Conservation (phyloP, 1,284 basidiomycete species). For the Ustilago tritici region DNA sequence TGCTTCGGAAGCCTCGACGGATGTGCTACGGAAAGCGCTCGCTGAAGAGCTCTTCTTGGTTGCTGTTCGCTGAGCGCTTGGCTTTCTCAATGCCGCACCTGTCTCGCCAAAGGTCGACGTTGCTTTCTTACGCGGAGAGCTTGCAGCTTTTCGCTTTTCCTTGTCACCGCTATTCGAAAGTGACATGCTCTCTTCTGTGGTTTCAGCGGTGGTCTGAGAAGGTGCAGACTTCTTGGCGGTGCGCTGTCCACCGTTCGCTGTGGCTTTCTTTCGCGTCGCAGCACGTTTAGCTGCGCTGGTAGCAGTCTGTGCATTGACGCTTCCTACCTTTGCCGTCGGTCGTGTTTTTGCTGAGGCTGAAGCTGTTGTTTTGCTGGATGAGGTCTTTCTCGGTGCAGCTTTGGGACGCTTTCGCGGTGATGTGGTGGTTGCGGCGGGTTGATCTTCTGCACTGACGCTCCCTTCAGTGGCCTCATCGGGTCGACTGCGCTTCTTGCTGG, state of each 20-base stretch:
- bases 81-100: not conserved
- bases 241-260: not conserved
- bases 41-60: constrained; percentile 11
- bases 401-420: constrained; percentile 30
- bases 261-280: constrained; percentile 9
- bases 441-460: not conserved
- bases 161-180: not conserved
- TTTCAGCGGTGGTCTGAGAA: not conserved
- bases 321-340: not conserved
- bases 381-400: not conserved
- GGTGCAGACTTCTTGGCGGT: not conserved
- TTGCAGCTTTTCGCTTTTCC: not conserved
- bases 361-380: constrained; percentile 11
- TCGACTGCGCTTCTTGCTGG: constrained; percentile 25
- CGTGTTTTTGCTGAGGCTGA: constrained; percentile 6
- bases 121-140: constrained; percentile 18
- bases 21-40: constrained; percentile 15
- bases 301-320: not conserved
- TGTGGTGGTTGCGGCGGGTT: not conserved
- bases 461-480: constrained; percentile 3
- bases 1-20: constrained; percentile 8
- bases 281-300: not conserved
- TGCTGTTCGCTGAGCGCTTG: constrained; percentile 7
- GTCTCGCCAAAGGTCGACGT: not conserved
- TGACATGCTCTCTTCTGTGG: not conserved